phyloP scores from a whole-genome alignment of 371 early-diverging fungal genomes.

The Mortierella sp. region DNA sequence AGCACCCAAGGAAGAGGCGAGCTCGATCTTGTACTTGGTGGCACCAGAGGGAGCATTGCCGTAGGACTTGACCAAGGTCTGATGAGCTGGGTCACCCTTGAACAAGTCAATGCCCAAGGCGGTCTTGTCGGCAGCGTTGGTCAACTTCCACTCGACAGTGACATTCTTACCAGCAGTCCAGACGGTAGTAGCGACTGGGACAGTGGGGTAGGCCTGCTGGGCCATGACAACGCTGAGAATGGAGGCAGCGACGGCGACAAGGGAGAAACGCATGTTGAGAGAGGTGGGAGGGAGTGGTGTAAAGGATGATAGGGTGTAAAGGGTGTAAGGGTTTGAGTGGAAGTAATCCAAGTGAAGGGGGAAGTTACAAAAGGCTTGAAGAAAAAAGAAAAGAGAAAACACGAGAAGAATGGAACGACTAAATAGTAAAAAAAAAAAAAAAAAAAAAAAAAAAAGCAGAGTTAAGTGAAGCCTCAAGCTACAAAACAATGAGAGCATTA shows the following conservation, averaged over 20 bases:
- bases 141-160: constrained; percentile 37
- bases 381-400: constrained; percentile 8
- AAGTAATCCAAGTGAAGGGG: constrained; percentile 30
- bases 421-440: no score
- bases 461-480: no score
- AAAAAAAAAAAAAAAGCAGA: no score
- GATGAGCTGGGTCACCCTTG: constrained; percentile 39
- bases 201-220: constrained; percentile 45
- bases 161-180: constrained; percentile 26
- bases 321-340: constrained; percentile 2
- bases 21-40: constrained; percentile 16
- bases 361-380: constrained; percentile 9
- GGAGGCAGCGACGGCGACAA: constrained; percentile 26
- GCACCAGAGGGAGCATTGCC: constrained; percentile 12
- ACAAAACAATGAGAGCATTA: no score
- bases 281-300: not conserved
- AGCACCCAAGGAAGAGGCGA: constrained; percentile 28
- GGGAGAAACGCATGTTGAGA: constrained; percentile 40
- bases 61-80: constrained; percentile 16
- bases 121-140: constrained; percentile 7
- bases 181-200: constrained; percentile 28
- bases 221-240: constrained; percentile 39
- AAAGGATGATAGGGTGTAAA: not conserved
- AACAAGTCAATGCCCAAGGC: constrained; percentile 25
- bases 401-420: not conserved